Evolutionary conservation across 2,329 filamentous ascomycete species (phyloP).

Genomic region (Diplodia intermedia): DNA sequence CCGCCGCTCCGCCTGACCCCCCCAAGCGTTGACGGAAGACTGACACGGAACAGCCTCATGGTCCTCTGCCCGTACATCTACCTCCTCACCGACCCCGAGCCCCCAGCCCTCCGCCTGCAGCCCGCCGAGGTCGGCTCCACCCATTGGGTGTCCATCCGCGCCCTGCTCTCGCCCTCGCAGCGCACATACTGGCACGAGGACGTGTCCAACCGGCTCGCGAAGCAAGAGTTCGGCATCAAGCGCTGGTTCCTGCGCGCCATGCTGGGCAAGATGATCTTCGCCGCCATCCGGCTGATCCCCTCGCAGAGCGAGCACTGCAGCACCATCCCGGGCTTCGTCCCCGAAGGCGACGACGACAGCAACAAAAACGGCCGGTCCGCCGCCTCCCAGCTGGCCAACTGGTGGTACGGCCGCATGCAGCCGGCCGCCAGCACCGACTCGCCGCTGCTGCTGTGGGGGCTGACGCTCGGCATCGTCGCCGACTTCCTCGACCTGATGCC

Average conservation of each 20-base stretch:
- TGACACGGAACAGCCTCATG: constrained; percentile 61
- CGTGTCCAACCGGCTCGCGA: constrained; percentile 66
- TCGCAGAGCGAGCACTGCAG: constrained; percentile 66
- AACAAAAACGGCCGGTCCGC: background rate
- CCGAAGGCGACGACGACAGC: constrained; percentile 36
- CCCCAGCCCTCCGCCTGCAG: constrained; percentile 67
- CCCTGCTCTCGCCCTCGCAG: constrained; percentile 65
- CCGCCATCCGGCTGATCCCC: constrained; percentile 67
- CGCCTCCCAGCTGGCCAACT: constrained; percentile 1
- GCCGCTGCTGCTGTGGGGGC: constrained; percentile 70
- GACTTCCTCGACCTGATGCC: constrained; percentile 73
- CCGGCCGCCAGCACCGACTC: constrained; percentile 44
- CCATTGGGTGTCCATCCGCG: constrained; percentile 71
- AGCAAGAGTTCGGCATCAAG: constrained; percentile 61
- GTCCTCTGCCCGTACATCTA: constrained; percentile 74
- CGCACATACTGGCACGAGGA: constrained; percentile 69
- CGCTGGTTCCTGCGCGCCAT: constrained; percentile 63
- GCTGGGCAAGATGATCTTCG: constrained; percentile 72
- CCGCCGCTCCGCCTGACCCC: background rate
- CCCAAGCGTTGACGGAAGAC: background rate
- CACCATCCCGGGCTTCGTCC: constrained; percentile 59
- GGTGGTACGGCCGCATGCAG: constrained; percentile 40
- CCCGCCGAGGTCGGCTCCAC: constrained; percentile 71
- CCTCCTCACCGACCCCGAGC: constrained; percentile 63
- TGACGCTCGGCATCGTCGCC: constrained; percentile 70